Evolutionary conservation across 2,329 filamentous ascomycete species (phyloP).

Genomic region (Colletotrichum plurivorum): DNA sequence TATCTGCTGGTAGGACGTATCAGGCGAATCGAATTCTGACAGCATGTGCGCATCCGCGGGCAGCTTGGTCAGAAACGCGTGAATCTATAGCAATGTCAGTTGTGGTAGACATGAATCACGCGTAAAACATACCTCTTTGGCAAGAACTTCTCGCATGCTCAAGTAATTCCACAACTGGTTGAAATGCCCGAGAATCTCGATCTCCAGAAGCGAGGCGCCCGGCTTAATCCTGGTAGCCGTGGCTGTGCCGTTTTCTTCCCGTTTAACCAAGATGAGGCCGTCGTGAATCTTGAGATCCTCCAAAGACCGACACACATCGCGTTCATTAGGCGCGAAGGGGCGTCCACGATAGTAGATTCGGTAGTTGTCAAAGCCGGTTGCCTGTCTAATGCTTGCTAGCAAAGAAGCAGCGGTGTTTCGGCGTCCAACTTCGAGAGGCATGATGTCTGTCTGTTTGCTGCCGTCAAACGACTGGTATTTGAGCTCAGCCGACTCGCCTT

Average conservation of each 20-base stretch:
- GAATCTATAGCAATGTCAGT: constrained; percentile 65
- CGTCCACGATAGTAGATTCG: constrained; percentile 79
- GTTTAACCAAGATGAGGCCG: constrained; percentile 77
- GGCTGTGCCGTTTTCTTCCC: constrained; percentile 63
- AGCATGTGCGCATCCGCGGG: constrained; percentile 76
- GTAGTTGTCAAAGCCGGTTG: constrained; percentile 83
- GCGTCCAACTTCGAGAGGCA: constrained; percentile 75
- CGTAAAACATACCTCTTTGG: constrained; percentile 69
- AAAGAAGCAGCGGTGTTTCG: constrained; percentile 80
- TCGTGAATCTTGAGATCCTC: constrained; percentile 77
- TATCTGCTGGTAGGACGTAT: constrained; percentile 69
- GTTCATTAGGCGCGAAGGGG: constrained; percentile 72
- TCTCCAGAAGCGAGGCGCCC: constrained; percentile 76
- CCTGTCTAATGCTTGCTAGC: constrained; percentile 74
- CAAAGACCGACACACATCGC: constrained; percentile 72
- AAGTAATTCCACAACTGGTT: constrained; percentile 87
- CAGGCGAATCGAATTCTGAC: constrained; percentile 68
- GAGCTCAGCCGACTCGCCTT: constrained; percentile 76
- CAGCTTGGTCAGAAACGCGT: constrained; percentile 78
- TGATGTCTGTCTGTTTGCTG: constrained; percentile 70
- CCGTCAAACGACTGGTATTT: constrained; percentile 83
- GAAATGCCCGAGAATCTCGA: constrained; percentile 86
- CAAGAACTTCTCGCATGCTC: constrained; percentile 78
- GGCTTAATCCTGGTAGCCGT: constrained; percentile 61
- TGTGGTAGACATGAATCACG: neutral